A percentile compares a stretch with the other conserved stretches of the same genome.
phyloP scores from a whole-genome alignment of 2,329 filamentous ascomycete species.

The Cercospora brassicicola region DNA sequence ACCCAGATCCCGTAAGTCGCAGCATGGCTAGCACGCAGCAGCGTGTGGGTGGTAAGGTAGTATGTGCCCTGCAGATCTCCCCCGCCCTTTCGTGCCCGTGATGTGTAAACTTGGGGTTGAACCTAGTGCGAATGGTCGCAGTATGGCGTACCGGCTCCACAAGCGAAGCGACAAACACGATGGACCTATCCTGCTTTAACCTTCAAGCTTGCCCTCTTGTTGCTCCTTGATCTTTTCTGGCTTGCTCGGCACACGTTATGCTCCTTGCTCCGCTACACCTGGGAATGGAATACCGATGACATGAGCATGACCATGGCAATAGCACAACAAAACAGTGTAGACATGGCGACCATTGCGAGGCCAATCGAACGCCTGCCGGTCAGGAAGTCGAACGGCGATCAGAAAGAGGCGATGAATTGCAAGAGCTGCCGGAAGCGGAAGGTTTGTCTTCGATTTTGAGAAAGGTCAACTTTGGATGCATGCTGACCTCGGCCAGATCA shows the following conservation, averaged over 20 bases:
- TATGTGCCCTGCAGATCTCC: conserved; percentile 17
- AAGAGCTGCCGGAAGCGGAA: conserved; percentile 91
- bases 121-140: conserved; percentile 15
- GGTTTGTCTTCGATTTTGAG: conserved; percentile 50
- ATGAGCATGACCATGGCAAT: conserved; percentile 23
- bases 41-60: conserved; percentile 3
- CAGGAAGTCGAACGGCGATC: conserved; percentile 70
- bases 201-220: conserved; percentile 6
- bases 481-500: conserved; percentile 62
- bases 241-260: conserved; percentile 12
- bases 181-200: conserved; percentile 16
- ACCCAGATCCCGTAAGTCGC: conserved; percentile 9
- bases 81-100: conserved; percentile 21
- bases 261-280: conserved; percentile 16
- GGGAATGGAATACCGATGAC: conserved; percentile 12
- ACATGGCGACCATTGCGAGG: conserved; percentile 59
- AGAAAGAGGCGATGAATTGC: conserved; percentile 91
- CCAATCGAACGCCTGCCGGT: conserved; percentile 76
- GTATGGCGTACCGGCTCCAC: conserved; percentile 28
- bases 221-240: conserved; percentile 10
- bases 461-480: neutral
- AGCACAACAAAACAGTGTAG: conserved; percentile 19
- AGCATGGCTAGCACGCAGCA: conserved; percentile 5
- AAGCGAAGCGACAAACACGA: conserved; percentile 15
- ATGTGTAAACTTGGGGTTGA: conserved; percentile 10